A percentile compares a stretch with the other conserved stretches of the same genome.
These are phyloP conservation scores for Linum tenue DNA, from an alignment of 345 rosid species.

Conservation along the genomic window DNA sequence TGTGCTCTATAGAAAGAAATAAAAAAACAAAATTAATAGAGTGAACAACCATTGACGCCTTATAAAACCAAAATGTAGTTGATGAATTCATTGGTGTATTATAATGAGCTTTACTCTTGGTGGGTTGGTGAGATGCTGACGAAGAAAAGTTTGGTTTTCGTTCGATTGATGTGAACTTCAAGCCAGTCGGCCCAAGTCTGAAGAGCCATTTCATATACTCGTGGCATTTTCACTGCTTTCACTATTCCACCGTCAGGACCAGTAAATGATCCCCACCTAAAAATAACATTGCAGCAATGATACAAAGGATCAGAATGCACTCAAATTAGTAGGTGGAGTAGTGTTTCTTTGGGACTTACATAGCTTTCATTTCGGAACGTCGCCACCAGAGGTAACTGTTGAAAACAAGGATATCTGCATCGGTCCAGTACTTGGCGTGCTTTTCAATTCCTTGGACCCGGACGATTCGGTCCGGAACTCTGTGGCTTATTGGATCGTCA, in stretches of 20 bases:
- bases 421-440: conserved; percentile 25
- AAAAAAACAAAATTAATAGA: not conserved
- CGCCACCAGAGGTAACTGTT: conserved; percentile 27
- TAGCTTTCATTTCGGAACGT: conserved; percentile 23
- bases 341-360: conserved; percentile 9
- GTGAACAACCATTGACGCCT: conserved; percentile 5
- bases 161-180: conserved; percentile 18
- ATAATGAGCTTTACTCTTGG: conserved; percentile 8
- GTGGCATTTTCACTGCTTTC: conserved; percentile 22
- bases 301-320: not conserved
- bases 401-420: conserved; percentile 22
- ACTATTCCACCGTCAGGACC: conserved; percentile 14
- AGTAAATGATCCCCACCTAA: conserved; percentile 25
- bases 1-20: conserved; percentile 39
- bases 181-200: conserved; percentile 25
- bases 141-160: conserved; percentile 17
- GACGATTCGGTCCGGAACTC: conserved; percentile 16
- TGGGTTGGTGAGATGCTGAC: conserved; percentile 26
- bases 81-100: not conserved
- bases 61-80: conserved; percentile 7
- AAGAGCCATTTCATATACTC: conserved; percentile 27
- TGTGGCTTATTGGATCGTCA: conserved; percentile 21
- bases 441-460: conserved; percentile 23
- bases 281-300: not conserved
- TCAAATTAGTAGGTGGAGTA: no score